Conservation (phyloP, 1,139 yeast genomes). For the Scheffersomyces quercinus region DNA sequence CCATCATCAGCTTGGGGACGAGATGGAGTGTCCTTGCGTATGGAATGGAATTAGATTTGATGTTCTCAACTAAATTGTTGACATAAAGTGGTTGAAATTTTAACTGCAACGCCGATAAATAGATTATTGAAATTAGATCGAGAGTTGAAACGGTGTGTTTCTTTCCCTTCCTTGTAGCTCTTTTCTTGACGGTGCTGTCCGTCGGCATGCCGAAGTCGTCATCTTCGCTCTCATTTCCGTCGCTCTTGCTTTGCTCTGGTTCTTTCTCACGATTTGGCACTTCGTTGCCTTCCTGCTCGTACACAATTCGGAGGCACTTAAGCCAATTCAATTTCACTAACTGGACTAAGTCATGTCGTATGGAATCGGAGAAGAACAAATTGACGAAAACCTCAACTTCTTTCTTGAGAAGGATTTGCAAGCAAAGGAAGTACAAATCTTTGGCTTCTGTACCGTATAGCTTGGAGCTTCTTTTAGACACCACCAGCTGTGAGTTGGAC, state of each 20-base stretch:
- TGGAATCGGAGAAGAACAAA: conserved; percentile 25
- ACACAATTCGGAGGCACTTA: conserved; percentile 1
- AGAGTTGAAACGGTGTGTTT: conserved; percentile 10
- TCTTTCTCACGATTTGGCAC: neutral
- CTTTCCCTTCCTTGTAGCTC: neutral
- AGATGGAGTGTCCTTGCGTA: conserved; percentile 33
- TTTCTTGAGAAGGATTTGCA: conserved; percentile 54
- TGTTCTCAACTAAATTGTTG: conserved; percentile 31
- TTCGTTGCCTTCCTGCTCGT: neutral
- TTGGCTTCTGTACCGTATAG: conserved; percentile 58
- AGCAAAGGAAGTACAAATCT: conserved; percentile 45
- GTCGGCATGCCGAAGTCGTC: too few species aligned
- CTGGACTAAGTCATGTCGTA: conserved; percentile 8
- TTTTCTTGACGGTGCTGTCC: neutral
- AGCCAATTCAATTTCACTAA: conserved; percentile 18
- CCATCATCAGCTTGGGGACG: conserved; percentile 25
- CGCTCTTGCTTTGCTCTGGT: too few species aligned
- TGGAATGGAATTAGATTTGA: conserved; percentile 38
- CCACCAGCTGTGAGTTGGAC: conserved; percentile 4
- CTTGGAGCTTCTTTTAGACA: conserved; percentile 2
- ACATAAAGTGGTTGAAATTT: conserved; percentile 39
- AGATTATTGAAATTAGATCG: conserved; percentile 39
- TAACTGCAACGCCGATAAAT: conserved; percentile 35
- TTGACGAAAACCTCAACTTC: conserved; percentile 36
- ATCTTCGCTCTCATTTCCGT: too few species aligned